Evolutionary conservation across 2,329 filamentous ascomycete species (phyloP), one percentile per base, ranked within the genome.

Genomic region (Pseudocercospora fijiensis): DNA sequence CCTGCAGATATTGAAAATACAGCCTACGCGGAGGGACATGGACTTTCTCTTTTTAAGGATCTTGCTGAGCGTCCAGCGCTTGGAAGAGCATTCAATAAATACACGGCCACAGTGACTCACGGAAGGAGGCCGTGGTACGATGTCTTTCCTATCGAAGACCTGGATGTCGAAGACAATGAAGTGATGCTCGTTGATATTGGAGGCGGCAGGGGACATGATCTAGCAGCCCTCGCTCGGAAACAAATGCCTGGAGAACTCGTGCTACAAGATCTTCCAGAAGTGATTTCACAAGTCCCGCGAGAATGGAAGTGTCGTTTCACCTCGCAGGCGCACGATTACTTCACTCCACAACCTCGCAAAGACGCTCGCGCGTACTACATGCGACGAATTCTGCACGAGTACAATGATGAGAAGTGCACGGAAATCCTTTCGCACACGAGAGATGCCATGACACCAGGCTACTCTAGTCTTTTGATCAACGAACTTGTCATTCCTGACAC

Each of bases 371-470:
- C 57, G 5, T 73, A 71, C 56, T 65, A 67, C 58, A 30, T 71
- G 28, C 66, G 68, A 33, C 64, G 56, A n/a, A 61, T 70, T 33
- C 55, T 70, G 18, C 70, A 72, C 57, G 66, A 72, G 52, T 72
- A 69, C 69, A 45, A 64, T 13, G 70, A 72, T 43, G 66, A 70
- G 20, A 63, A 69, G 10, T 64, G 61, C 28, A 20, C 52, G 4
- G 41, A 64, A 13, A 68, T 71, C 22, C 60, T 72, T 33, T 60
- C 58, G 27, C 56, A 56, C 37, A 57, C 67, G 20, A 43, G 62
- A 6, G 61, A 61, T 33, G 69, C 63, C 6, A 70, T 68, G 67
- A 59, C 26, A 22, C 37, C 37, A 16, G 33, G 41, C 11, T 59
- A 58, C 24, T 59, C 52, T 2, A 57, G 52, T 37, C 22, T 62